These are phyloP conservation scores for Kalanchoe fedtschenkoi DNA, from an alignment of 164 flowering plant genomes.

Conservation along the genomic window DNA sequence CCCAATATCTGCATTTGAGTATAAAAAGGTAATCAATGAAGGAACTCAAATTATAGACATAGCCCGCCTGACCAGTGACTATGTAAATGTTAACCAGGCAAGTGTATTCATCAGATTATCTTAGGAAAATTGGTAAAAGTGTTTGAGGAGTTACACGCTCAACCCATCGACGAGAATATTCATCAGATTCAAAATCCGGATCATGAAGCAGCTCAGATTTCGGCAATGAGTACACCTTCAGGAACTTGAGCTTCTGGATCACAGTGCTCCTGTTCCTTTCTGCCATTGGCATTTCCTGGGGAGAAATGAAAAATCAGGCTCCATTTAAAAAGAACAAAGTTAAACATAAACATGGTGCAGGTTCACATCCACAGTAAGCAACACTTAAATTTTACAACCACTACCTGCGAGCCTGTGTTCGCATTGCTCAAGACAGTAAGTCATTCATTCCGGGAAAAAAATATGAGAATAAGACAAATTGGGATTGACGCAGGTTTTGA, in stretches of 20 bases:
- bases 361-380: background rate
- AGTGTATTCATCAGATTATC: too few species aligned
- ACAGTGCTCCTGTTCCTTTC: constrained; percentile 14
- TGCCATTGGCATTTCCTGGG: constrained; percentile 4
- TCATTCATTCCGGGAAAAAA: background rate
- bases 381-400: background rate
- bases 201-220: constrained; percentile 79
- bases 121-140: too few species aligned
- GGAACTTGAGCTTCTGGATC: constrained; percentile 41
- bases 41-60: too few species aligned
- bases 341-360: background rate
- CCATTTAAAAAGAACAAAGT: background rate
- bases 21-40: constrained; percentile 4
- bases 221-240: constrained; percentile 46
- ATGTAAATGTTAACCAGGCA: too few species aligned
- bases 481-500: background rate
- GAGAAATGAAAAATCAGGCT: background rate
- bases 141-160: constrained; percentile 70
- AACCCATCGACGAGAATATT: constrained; percentile 79
- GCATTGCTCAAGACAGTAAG: background rate
- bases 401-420: background rate
- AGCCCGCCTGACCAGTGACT: too few species aligned
- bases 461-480: background rate
- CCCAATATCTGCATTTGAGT: constrained; percentile 72
- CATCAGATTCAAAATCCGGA: constrained; percentile 71